Percentiles rank a stretch among this genome's conserved stretches.
phyloP scores from a whole-genome alignment of 176 grass and related monocot genomes.

The Musa acuminata region DNA sequence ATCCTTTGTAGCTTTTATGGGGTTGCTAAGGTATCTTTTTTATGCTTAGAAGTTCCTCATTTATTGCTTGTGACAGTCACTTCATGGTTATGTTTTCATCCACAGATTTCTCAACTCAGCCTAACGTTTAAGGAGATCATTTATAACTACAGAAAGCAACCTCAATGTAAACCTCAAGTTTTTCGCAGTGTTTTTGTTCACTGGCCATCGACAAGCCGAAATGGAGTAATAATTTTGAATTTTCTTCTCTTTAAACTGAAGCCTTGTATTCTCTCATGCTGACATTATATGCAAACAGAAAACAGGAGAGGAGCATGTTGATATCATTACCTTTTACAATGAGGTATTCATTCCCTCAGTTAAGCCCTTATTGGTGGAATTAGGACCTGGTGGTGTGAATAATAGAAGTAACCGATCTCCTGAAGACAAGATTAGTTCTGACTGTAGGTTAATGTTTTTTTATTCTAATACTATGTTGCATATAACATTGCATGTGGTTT shows the following conservation, averaged over 20 bases:
- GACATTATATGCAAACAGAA: conserved; percentile 44
- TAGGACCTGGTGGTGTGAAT: conserved; percentile 39
- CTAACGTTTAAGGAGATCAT: conserved; percentile 97
- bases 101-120: conserved; percentile 70
- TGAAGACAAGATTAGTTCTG: conserved; percentile 48
- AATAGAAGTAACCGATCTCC: conserved; percentile 43
- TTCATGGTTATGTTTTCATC: conserved; percentile 3
- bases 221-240: conserved; percentile 46
- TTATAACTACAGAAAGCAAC: conserved; percentile 88
- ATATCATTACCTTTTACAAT: conserved; percentile 98
- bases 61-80: conserved; percentile 6
- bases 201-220: conserved; percentile 63
- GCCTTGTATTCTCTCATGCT: conserved; percentile 1
- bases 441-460: conserved; percentile 37
- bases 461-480: neutral
- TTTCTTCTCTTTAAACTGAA: conserved; percentile 9
- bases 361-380: conserved; percentile 78
- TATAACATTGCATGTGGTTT: neutral
- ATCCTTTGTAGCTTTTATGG: conserved; percentile 96
- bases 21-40: conserved; percentile 64
- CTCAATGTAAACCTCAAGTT: conserved; percentile 95
- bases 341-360: conserved; percentile 82
- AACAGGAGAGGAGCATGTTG: conserved; percentile 70
- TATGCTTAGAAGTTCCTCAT: neutral
- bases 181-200: conserved; percentile 89